Evolutionary conservation across 441 rosid genomes (phyloP).

Genomic region (Theobroma grandiflorum): DNA sequence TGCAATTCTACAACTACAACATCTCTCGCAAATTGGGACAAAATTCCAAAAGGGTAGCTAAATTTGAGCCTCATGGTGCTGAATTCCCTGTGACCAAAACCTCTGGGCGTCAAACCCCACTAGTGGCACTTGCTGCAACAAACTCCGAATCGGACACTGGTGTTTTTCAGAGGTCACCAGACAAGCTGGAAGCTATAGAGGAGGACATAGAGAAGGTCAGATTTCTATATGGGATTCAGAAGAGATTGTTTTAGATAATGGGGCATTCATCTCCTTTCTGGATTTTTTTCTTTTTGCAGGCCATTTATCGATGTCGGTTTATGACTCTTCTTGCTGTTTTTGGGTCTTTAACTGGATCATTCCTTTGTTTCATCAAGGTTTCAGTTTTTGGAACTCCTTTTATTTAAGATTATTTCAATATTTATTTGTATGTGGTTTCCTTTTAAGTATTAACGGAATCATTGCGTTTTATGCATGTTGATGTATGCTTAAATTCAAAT

Average conservation of each 20-base stretch:
- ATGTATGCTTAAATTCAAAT: too few relatives aligned
- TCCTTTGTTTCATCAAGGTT: constrained; percentile 74
- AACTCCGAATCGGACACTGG: constrained; percentile 15
- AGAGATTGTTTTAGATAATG: constrained; percentile 22
- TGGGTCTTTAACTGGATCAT: constrained; percentile 64
- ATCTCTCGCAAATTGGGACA: constrained; percentile 7
- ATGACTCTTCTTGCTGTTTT: constrained; percentile 63
- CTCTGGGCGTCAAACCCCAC: constrained; percentile 28
- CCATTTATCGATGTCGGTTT: constrained; percentile 64
- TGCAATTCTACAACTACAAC: constrained; percentile 9
- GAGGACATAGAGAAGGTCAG: constrained; percentile 61
- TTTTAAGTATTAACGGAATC: too few relatives aligned
- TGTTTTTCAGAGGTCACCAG: constrained; percentile 15
- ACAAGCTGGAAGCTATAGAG: constrained; percentile 41
- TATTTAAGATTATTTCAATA: too few relatives aligned
- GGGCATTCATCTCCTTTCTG: not conserved
- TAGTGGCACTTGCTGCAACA: constrained; percentile 17
- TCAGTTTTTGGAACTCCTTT: not conserved
- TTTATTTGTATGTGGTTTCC: too few relatives aligned
- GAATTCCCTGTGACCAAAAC: constrained; percentile 32
- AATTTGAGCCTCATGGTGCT: constrained; percentile 3
- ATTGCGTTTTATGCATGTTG: too few relatives aligned
- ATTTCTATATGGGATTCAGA: constrained; percentile 26
- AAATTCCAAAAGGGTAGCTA: constrained; percentile 16
- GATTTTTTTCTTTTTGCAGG: constrained; percentile 34